Percentiles rank a stretch among this genome's conserved stretches.
Evolutionary conservation across 768 basidiomycete genomes (phyloP).

Genomic region (Mycena leptocephala): DNA sequence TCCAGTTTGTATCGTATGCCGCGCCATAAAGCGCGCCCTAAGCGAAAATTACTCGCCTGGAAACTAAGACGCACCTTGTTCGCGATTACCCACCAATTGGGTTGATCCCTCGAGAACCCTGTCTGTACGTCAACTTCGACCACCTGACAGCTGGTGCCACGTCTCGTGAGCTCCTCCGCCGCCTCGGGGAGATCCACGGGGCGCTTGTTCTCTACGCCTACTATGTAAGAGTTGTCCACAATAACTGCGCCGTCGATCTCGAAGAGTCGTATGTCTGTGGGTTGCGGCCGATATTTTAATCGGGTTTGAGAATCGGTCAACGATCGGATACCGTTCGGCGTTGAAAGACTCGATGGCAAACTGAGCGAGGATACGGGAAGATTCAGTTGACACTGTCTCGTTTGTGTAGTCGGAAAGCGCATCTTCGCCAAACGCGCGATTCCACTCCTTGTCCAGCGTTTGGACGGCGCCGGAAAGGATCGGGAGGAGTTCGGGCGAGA

Average conservation of each 20-base stretch:
- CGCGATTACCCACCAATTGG: conserved; percentile 19
- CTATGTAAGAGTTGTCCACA: neutral
- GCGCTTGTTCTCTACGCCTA: conserved; percentile 4
- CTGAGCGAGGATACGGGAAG: neutral
- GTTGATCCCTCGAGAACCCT: neutral
- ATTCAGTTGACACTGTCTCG: neutral
- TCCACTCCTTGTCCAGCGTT: neutral
- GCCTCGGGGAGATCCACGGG: neutral
- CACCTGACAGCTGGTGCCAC: neutral
- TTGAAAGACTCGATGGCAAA: neutral
- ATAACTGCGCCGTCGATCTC: neutral
- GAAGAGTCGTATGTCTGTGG: neutral
- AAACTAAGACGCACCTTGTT: conserved; percentile 14
- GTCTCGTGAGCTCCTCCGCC: neutral
- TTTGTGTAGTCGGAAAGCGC: neutral
- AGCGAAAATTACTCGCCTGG: neutral
- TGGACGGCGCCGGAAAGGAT: neutral
- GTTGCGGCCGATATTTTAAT: neutral
- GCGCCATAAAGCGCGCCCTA: conserved; percentile 22
- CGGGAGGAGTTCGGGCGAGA: neutral
- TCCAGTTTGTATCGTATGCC: conserved; percentile 14
- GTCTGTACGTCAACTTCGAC: neutral
- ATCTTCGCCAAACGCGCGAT: neutral
- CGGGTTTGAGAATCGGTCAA: neutral
- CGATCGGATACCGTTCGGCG: neutral